These are phyloP conservation scores for Diversispora epigaea DNA, from an alignment of 192 early-diverging fungal species.

Conservation along the genomic window DNA sequence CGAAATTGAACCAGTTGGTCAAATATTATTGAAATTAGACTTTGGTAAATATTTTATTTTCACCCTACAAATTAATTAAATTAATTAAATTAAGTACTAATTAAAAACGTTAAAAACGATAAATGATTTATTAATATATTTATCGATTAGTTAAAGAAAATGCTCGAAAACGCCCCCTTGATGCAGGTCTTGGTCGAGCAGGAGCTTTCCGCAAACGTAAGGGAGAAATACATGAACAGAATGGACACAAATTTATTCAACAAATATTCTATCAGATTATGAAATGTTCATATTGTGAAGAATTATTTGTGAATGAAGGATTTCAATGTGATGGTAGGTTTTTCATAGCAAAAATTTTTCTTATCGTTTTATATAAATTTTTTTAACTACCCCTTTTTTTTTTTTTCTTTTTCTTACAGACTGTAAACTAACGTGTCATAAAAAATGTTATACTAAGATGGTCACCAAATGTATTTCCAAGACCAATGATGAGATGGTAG, in stretches of 20 bases:
- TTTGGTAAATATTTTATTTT: slow-evolving; percentile 60
- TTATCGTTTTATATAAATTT: not conserved
- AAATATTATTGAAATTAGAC: slow-evolving; percentile 82
- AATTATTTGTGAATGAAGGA: slow-evolving; percentile 88
- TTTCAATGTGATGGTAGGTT: slow-evolving; percentile 86
- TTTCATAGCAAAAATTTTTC: not conserved
- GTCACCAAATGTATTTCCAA: slow-evolving; percentile 88
- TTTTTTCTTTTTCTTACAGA: slow-evolving; percentile 45
- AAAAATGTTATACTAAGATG: slow-evolving; percentile 81
- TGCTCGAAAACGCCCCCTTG: slow-evolving; percentile 48
- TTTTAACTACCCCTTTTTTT: slow-evolving; percentile 18
- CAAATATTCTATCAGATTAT: slow-evolving; percentile 94
- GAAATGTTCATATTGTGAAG: slow-evolving; percentile 95
- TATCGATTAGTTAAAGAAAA: slow-evolving; percentile 48
- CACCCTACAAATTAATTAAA: not conserved
- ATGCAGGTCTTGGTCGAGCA: slow-evolving; percentile 68
- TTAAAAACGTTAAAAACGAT: not conserved
- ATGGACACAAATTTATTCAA: slow-evolving; percentile 92
- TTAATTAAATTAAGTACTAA: slow-evolving; percentile 5
- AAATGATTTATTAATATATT: not conserved
- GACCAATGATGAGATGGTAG: slow-evolving; percentile 55
- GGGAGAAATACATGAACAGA: slow-evolving; percentile 82
- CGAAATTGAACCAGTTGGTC: slow-evolving; percentile 92
- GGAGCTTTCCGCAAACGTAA: slow-evolving; percentile 76
- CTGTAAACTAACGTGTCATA: slow-evolving; percentile 93